Percentiles rank a stretch among this genome's conserved stretches.
Conservation (phyloP, 768 basidiomycete genomes). For the Russula virescens region DNA sequence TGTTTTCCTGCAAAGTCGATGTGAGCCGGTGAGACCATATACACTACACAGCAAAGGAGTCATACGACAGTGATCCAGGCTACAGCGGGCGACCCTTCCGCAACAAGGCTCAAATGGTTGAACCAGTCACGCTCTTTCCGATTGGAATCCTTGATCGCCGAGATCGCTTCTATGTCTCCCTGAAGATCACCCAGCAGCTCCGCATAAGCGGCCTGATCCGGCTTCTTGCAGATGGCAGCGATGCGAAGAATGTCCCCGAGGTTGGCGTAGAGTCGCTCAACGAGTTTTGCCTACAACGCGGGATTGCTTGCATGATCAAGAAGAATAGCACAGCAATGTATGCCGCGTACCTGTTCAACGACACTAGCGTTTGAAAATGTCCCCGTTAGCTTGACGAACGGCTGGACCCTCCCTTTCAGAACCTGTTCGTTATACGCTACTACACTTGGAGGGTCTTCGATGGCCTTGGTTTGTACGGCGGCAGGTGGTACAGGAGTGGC, state of each 20-base stretch:
- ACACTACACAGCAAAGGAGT: neutral
- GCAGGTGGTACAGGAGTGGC: slow-evolving; percentile 34
- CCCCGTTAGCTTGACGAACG: slow-evolving; percentile 67
- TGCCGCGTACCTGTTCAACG: slow-evolving; percentile 63
- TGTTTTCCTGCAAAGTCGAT: slow-evolving; percentile 45
- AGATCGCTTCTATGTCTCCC: slow-evolving; percentile 64
- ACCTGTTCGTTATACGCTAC: slow-evolving; percentile 69
- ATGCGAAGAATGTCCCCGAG: slow-evolving; percentile 64
- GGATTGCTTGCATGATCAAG: neutral
- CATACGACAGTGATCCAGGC: slow-evolving; percentile 83
- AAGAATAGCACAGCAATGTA: neutral
- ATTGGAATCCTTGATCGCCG: slow-evolving; percentile 77
- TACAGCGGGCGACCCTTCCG: slow-evolving; percentile 73
- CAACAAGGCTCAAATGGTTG: slow-evolving; percentile 72
- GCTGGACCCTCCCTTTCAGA: slow-evolving; percentile 65
- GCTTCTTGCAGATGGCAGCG: slow-evolving; percentile 74
- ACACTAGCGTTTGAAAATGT: slow-evolving; percentile 64
- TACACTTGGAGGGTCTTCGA: slow-evolving; percentile 52
- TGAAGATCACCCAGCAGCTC: slow-evolving; percentile 63
- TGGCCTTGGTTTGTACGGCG: slow-evolving; percentile 32
- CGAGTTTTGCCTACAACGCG: slow-evolving; percentile 52
- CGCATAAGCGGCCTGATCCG: slow-evolving; percentile 53
- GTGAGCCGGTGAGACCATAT: neutral
- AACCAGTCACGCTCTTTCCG: slow-evolving; percentile 78
- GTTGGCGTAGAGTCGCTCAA: slow-evolving; percentile 61